Evolutionary conservation across 805 yeast genomes (phyloP), one percentile per base, ranked within the genome.

Genomic region (Blastobotrys mokoenaii): DNA sequence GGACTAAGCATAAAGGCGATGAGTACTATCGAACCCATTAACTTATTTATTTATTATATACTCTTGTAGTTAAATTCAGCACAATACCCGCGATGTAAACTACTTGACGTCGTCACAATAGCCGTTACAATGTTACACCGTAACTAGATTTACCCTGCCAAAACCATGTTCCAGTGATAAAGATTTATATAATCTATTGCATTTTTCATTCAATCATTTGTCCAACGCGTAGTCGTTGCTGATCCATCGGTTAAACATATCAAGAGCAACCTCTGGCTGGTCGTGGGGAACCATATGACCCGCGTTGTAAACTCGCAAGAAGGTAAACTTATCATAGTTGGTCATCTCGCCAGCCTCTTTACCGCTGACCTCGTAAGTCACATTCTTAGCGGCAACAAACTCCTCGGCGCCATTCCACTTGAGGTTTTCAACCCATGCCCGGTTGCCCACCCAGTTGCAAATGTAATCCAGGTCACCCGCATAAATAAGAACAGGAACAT

Each of bases 391-490:
- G 18, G 66, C 58, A 54, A 68, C 68, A 62, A 78, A 84, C 45
- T 70, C 75, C 20, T 71, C 72, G 38, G 72, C 68, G 27, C 76
- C 75, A 15, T 70, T 61, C 84, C 85, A 83, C 56, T 82, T 82
- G 45, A 86, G 70, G 7, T 55, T 42, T 59, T 84, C 72, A 25
- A 89, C 72, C 90, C 95, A 84, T 5, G 84, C 94, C 59, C 77
- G 75, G 64, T 86, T 86, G 52, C 96, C 97, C 58, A 89, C 73
- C 96, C 96, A 88, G 69, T 89, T 88, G 68, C 96, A 88, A 60
- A 87, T 87, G 65, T 79, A 87, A 66, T 88, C 97, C 65, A 84
- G 84, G 68, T 88, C 96, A 61, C 97, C 97, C 9, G 95, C 95
- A 57, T 87, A 88, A 49, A 89, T 72, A 61, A 89, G 73, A 14